These are phyloP conservation scores for Tetrahymena thermophila DNA, from an alignment of 73 alveolate genomes.

Conservation along the genomic window DNA sequence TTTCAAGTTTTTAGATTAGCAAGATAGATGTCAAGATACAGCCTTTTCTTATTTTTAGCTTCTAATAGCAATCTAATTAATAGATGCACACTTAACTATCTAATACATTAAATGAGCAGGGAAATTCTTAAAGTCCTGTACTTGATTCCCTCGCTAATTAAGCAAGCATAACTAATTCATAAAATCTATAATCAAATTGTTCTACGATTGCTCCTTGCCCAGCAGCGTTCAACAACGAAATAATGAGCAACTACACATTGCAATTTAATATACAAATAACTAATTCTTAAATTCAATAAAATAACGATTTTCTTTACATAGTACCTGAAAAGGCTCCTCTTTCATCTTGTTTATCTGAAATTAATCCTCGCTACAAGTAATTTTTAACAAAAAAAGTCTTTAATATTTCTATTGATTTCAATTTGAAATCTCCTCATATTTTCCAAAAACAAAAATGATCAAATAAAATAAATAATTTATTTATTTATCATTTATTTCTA, in stretches of 20 bases:
- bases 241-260: neutral
- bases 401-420: neutral
- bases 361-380: neutral
- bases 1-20: neutral
- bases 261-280: neutral
- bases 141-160: neutral
- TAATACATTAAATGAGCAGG: neutral
- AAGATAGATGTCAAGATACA: neutral
- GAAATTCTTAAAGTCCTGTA: neutral
- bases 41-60: neutral
- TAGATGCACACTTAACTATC: neutral
- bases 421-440: neutral
- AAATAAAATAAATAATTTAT: too few relatives aligned
- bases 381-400: neutral
- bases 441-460: neutral
- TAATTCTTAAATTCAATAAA: neutral
- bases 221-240: neutral
- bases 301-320: neutral
- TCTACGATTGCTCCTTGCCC: neutral
- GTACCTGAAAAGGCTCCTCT: neutral
- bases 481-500: too few relatives aligned
- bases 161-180: neutral
- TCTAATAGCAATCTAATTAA: neutral
- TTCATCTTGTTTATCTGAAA: neutral
- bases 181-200: neutral